Evolutionary conservation across 352 stramenopile genomes (phyloP), one percentile per base, ranked within the genome.

Genomic region (Globisporangium apiculatum): DNA sequence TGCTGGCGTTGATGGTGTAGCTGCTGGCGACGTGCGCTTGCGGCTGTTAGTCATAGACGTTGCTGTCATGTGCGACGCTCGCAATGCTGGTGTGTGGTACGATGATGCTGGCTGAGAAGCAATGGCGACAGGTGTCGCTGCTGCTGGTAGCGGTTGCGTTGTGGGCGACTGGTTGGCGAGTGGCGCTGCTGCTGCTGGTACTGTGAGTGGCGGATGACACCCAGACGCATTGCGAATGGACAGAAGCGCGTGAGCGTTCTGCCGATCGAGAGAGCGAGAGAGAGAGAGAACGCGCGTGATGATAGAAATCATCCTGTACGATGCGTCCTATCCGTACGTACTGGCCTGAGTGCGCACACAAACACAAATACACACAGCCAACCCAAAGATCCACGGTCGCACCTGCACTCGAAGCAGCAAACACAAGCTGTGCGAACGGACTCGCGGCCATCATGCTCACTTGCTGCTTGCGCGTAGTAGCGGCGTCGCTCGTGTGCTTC

Each of bases 381-480:
- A 43, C 11, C 40, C 40, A 43, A 43, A 43, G 7, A 43, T 43
- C 40, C 40, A 43, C 40, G 11, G 3, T 14, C 11, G 40, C 40
- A 43, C 40, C 40, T 43, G 40, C 40, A 43, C 11, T 43, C 40
- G 40, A 43, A 31, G 42, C 45, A 9, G 17, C 45, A 24, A 24
- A 49, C 47, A 55, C 46, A 38, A 55, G 48, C 14, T 54, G 55
- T 9, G 55, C 47, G 12, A 55, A 55, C 31, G 55, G 38, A 38
- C 52, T 17, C 18, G 48, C 38, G 17, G 35, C 36, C 35, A 18
- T 40, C 46, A 48, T 42, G 9, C 31, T 11, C 51, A 8, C 2
- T 42, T 58, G 9, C 7, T 37, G 2, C 24, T 51, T 18, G n/a
- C 17, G 38, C 47, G n/a, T 5, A 51, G 17, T 24, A 51, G 47